Conservation (phyloP, 306 rosid genomes). For the Casuarina glauca region DNA sequence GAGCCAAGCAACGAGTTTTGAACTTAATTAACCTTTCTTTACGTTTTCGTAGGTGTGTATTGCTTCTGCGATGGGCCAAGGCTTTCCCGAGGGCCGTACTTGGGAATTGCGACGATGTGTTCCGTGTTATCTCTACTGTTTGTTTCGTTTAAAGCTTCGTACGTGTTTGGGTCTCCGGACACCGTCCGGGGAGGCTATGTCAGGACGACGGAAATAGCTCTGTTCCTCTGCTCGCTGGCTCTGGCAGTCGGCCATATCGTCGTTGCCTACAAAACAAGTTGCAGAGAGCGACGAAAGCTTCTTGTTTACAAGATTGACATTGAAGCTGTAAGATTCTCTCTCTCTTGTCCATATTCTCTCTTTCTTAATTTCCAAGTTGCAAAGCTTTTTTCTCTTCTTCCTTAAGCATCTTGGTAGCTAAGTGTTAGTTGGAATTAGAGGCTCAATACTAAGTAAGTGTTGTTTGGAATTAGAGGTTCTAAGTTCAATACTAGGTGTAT, state of each 20-base stretch:
- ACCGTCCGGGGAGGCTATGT: conserved; percentile 32
- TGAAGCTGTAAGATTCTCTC: conserved; percentile 75
- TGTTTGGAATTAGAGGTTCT: too few species aligned
- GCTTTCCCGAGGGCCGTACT: conserved; percentile 77
- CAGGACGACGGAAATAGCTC: conserved; percentile 57
- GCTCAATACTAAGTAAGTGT: too few species aligned
- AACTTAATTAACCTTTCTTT: neutral
- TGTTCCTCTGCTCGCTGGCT: conserved; percentile 66
- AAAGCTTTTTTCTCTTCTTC: too few species aligned
- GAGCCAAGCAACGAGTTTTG: neutral
- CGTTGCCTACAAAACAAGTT: conserved; percentile 91
- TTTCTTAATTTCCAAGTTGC: neutral
- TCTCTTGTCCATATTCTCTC: conserved; percentile 4
- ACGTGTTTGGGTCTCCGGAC: conserved; percentile 44
- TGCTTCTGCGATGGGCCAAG: conserved; percentile 86
- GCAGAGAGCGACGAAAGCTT: conserved; percentile 95
- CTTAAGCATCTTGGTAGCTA: too few species aligned
- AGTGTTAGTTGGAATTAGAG: too few species aligned
- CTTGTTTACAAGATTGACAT: conserved; percentile 91
- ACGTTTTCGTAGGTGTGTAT: conserved; percentile 65
- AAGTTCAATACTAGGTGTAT: too few species aligned
- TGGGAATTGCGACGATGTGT: conserved; percentile 78
- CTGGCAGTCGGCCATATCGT: conserved; percentile 83
- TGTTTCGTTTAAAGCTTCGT: conserved; percentile 77
- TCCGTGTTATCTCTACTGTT: conserved; percentile 67